Evolutionary conservation across 1,284 basidiomycete genomes (phyloP).

Genomic region (Jaminaea rosea): DNA sequence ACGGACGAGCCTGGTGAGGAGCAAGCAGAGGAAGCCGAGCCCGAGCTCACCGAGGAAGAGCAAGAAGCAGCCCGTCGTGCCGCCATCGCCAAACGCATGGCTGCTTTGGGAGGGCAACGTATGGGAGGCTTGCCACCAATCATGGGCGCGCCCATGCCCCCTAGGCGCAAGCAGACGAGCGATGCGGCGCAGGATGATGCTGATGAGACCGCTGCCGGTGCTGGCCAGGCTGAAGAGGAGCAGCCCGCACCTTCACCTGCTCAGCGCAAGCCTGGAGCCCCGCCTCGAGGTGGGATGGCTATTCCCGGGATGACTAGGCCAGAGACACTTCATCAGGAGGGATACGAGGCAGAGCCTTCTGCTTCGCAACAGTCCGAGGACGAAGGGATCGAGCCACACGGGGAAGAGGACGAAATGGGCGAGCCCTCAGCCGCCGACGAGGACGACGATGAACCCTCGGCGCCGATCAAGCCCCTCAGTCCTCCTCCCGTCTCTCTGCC

Average conservation of each 20-base stretch:
- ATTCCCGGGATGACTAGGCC: conserved; percentile 25
- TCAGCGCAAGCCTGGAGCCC: conserved; percentile 7
- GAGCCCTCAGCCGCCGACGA: background rate
- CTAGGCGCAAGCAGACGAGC: conserved; percentile 48
- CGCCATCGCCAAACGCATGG: conserved; percentile 39
- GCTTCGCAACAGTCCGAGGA: too few relatives aligned
- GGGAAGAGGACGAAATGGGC: background rate
- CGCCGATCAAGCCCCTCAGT: conserved; percentile 15
- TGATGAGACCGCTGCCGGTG: conserved; percentile 44
- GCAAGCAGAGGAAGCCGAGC: conserved; percentile 13
- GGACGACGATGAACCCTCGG: background rate
- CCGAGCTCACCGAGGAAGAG: conserved; percentile 11
- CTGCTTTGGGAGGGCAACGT: conserved; percentile 36
- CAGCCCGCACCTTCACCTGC: conserved; percentile 3
- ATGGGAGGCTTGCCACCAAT: conserved; percentile 30
- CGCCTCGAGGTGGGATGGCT: conserved; percentile 37
- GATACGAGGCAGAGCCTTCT: too few relatives aligned
- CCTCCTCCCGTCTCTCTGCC: conserved; percentile 7
- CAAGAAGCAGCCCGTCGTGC: conserved; percentile 34
- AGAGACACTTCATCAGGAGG: conserved; percentile 11
- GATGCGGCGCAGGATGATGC: conserved; percentile 24
- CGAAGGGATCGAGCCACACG: background rate
- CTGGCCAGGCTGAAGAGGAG: conserved; percentile 24
- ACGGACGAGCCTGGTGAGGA: conserved; percentile 13
- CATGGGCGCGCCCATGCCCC: conserved; percentile 49